Percentiles rank a stretch among this genome's conserved stretches.
Evolutionary conservation across 805 yeast genomes (phyloP).

Genomic region (Starmerella sp.): DNA sequence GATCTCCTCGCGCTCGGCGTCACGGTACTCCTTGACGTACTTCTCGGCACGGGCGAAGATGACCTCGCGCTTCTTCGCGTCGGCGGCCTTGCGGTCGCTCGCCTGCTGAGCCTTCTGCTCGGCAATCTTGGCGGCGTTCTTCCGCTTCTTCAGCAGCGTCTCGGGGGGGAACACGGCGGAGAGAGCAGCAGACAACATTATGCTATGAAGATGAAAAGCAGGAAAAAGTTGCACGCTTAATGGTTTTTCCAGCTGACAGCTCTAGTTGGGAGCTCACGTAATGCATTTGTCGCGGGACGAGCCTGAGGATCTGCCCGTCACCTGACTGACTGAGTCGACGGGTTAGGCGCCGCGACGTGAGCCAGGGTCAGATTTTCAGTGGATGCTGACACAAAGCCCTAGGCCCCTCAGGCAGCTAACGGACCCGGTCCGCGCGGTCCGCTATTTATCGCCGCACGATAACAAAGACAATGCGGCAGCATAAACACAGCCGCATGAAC

Average conservation of each 20-base stretch:
- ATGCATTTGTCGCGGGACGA: neutral
- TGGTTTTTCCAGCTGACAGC: conserved; percentile 4
- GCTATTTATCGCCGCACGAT: too few species aligned
- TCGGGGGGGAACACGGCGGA: conserved; percentile 38
- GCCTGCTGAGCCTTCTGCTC: conserved; percentile 44
- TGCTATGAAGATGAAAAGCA: conserved; percentile 7
- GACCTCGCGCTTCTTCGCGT: conserved; percentile 34
- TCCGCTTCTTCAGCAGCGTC: conserved; percentile 48
- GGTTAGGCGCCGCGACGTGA: neutral
- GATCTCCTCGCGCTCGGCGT: conserved; percentile 78
- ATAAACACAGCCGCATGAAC: too few species aligned
- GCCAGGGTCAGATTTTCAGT: neutral
- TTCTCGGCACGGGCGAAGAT: conserved; percentile 91
- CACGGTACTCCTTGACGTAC: conserved; percentile 89
- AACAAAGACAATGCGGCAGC: too few species aligned
- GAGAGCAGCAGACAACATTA: conserved; percentile 9
- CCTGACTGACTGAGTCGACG: neutral
- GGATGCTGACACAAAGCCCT: conserved; percentile 1
- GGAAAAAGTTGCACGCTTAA: conserved; percentile 10
- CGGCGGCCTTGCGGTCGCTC: conserved; percentile 31
- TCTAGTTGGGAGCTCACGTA: conserved; percentile 3
- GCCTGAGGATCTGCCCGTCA: neutral
- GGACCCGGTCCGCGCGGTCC: too few species aligned
- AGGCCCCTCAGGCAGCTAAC: neutral
- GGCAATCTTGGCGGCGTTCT: conserved; percentile 45